phyloP scores from a whole-genome alignment of 352 stramenopile species.

The Sclerospora graminicola region DNA sequence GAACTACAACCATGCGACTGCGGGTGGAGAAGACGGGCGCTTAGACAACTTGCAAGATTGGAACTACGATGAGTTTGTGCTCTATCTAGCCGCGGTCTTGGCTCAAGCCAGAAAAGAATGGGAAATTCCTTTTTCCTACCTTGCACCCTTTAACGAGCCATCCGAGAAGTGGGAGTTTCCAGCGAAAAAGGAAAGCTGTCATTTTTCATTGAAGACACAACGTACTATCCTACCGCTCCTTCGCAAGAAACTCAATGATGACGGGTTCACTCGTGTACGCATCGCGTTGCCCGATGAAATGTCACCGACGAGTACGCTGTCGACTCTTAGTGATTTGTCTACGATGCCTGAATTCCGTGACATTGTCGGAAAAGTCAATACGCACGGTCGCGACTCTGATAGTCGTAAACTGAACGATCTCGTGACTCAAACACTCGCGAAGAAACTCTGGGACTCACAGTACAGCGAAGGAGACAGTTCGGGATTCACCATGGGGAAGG shows the following conservation, averaged over 20 bases:
- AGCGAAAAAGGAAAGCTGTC: slow-evolving; percentile 32
- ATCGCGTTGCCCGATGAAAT: slow-evolving; percentile 48
- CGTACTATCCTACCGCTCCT: slow-evolving; percentile 27
- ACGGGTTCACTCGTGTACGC: slow-evolving; percentile 15
- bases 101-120: slow-evolving; percentile 32
- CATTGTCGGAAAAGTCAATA: slow-evolving; percentile 44
- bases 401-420: slow-evolving; percentile 23
- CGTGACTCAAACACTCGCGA: slow-evolving; percentile 19
- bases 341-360: slow-evolving; percentile 11
- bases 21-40: slow-evolving; percentile 24
- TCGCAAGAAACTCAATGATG: slow-evolving; percentile 23
- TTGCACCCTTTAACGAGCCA: slow-evolving; percentile 53
- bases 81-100: slow-evolving; percentile 35
- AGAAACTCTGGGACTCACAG: slow-evolving; percentile 50
- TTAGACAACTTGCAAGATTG: slow-evolving; percentile 40
- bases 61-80: slow-evolving; percentile 35
- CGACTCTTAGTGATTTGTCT: slow-evolving; percentile 24
- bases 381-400: slow-evolving; percentile 32
- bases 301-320: slow-evolving; percentile 24
- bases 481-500: slow-evolving; percentile 36
- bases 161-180: slow-evolving; percentile 15
- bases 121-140: slow-evolving; percentile 38
- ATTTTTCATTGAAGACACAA: slow-evolving; percentile 34
- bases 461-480: slow-evolving; percentile 39
- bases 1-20: slow-evolving; percentile 39